Conservation (phyloP, 1,139 yeast species). For the Debaryomyces robertsiae region DNA sequence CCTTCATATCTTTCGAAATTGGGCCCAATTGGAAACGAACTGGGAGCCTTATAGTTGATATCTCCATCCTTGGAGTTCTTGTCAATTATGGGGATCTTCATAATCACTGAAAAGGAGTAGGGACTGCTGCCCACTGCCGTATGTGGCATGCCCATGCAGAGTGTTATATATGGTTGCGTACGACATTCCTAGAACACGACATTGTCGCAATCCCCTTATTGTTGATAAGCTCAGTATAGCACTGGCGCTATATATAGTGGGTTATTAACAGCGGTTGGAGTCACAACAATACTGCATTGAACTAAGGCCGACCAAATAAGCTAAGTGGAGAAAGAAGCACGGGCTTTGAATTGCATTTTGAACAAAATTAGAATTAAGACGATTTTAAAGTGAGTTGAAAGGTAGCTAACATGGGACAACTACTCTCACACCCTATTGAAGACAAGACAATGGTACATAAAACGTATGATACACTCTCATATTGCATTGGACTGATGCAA, state of each 20-base stretch:
- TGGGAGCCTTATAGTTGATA: constrained; percentile 36
- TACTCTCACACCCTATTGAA: constrained; percentile 74
- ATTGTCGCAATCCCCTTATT: constrained; percentile 5
- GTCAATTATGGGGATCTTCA: constrained; percentile 36
- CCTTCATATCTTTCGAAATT: constrained; percentile 32
- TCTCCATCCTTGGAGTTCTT: constrained; percentile 35
- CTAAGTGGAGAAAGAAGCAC: background rate
- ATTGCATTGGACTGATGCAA: constrained; percentile 75
- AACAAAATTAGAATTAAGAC: no score
- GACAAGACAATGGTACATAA: constrained; percentile 59
- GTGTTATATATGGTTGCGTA: constrained; percentile 2
- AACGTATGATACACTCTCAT: constrained; percentile 49
- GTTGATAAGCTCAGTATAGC: constrained; percentile 7
- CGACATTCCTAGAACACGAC: constrained; percentile 7
- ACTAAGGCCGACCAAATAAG: background rate
- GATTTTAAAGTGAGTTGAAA: no score
- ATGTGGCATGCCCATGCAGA: constrained; percentile 1
- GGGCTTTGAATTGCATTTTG: background rate
- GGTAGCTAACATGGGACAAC: constrained; percentile 60
- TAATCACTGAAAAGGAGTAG: constrained; percentile 13
- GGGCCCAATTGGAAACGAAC: constrained; percentile 47
- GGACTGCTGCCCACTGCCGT: background rate
- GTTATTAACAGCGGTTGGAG: no score
- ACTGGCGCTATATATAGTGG: no score
- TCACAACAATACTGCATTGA: background rate